Conservation (phyloP, 352 stramenopile species). For the Plasmopara halstedii region DNA sequence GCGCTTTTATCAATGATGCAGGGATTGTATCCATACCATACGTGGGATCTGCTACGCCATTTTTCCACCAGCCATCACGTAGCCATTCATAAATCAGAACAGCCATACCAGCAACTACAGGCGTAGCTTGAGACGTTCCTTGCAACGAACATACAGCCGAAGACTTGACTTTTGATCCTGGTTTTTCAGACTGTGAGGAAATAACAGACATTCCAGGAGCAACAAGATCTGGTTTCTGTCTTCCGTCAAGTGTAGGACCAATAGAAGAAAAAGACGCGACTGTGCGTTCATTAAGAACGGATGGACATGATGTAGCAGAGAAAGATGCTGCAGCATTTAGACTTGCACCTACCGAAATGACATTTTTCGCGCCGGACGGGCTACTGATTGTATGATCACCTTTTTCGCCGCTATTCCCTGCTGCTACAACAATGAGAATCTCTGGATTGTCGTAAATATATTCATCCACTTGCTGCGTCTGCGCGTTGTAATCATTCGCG, state of each 20-base stretch:
- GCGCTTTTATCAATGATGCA: constrained; percentile 72
- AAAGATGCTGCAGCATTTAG: constrained; percentile 50
- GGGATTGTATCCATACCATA: constrained; percentile 53
- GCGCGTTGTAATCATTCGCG: constrained; percentile 52
- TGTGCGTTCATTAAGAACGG: constrained; percentile 51
- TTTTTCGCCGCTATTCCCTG: constrained; percentile 74
- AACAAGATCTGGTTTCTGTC: constrained; percentile 75
- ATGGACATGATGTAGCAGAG: constrained; percentile 34
- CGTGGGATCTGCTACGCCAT: constrained; percentile 42
- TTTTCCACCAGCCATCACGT: constrained; percentile 71
- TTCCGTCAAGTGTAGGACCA: constrained; percentile 57
- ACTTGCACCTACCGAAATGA: constrained; percentile 70
- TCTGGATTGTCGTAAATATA: constrained; percentile 78
- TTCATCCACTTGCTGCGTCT: constrained; percentile 49
- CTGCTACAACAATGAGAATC: constrained; percentile 71
- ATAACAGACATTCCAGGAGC: constrained; percentile 63
- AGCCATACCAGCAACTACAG: constrained; percentile 68
- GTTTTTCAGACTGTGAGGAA: constrained; percentile 50
- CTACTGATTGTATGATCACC: constrained; percentile 49
- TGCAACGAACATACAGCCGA: constrained; percentile 36
- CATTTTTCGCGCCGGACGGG: constrained; percentile 77
- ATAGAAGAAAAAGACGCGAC: constrained; percentile 65
- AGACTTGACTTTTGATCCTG: constrained; percentile 34
- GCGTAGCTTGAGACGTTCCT: constrained; percentile 82
- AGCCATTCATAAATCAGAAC: constrained; percentile 85